Conservation (phyloP, 2,329 filamentous ascomycete genomes). For the Aspergillus glaucus region DNA sequence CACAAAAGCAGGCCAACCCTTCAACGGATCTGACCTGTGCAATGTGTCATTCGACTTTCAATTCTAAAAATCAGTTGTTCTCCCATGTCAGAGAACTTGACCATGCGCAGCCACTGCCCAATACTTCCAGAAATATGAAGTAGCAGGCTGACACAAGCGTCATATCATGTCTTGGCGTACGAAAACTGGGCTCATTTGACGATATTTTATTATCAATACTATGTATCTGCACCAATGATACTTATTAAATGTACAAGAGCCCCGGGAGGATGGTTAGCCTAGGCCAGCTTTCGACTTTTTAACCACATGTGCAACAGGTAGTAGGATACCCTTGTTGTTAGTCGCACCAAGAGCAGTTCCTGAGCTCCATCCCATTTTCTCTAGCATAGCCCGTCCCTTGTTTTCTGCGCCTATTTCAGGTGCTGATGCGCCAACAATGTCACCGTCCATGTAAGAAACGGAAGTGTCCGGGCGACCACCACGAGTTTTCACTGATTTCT, state of each 20-base stretch:
- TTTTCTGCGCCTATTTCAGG: conserved; percentile 79
- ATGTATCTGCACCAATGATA: background rate
- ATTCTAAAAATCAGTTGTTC: conserved; percentile 66
- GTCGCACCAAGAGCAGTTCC: conserved; percentile 75
- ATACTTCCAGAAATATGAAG: background rate
- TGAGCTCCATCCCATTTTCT: conserved; percentile 94
- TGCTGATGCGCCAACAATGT: conserved; percentile 77
- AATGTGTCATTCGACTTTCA: conserved; percentile 71
- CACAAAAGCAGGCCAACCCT: conserved; percentile 22
- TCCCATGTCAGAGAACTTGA: conserved; percentile 60
- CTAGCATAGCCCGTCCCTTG: conserved; percentile 76
- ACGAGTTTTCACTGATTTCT: conserved; percentile 18
- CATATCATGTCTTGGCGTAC: too few species aligned
- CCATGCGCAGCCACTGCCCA: conserved; percentile 52
- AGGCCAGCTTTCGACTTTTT: conserved; percentile 81
- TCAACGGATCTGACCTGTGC: conserved; percentile 59
- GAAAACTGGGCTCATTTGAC: too few species aligned
- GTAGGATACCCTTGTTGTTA: conserved; percentile 82
- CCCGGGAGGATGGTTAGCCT: conserved; percentile 42
- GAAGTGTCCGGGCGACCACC: conserved; percentile 38
- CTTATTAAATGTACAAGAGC: background rate
- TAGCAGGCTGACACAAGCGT: too few species aligned
- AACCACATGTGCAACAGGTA: conserved; percentile 79
- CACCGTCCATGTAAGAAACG: conserved; percentile 69
- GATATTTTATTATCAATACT: background rate